Evolutionary conservation across 2,329 filamentous ascomycete species (phyloP).

Genomic region (Colletotrichum sp.): DNA sequence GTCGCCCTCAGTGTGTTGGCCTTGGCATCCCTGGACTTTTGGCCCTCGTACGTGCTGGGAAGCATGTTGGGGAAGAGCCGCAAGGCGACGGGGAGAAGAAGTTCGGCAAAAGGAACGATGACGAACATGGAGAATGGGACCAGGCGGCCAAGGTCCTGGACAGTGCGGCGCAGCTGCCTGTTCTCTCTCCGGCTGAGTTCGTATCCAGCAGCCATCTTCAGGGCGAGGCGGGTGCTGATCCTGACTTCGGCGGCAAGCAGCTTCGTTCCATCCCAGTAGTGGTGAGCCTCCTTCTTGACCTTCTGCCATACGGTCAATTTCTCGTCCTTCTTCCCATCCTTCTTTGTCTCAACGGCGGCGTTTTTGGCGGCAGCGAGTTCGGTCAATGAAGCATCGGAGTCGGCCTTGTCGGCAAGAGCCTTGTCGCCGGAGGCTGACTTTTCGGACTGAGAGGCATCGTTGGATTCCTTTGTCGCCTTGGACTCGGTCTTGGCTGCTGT

Average conservation of each 20-base stretch:
- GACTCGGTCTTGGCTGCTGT: constrained; percentile 39
- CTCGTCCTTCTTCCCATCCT: constrained; percentile 73
- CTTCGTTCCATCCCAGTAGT: constrained; percentile 99
- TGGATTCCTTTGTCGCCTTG: constrained; percentile 32
- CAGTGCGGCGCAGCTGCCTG: constrained; percentile 89
- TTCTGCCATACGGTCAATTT: constrained; percentile 90
- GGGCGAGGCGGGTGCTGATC: constrained; percentile 87
- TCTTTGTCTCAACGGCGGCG: constrained; percentile 64
- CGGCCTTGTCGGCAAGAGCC: constrained; percentile 34
- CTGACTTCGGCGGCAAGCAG: constrained; percentile 88
- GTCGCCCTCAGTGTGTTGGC: constrained; percentile 81
- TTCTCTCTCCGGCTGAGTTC: constrained; percentile 94
- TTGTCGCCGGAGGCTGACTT: constrained; percentile 32
- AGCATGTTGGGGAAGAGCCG: constrained; percentile 97
- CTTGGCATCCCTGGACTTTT: constrained; percentile 90
- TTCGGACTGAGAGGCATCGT: constrained; percentile 10
- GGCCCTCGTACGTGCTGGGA: constrained; percentile 94
- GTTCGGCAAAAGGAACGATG: constrained; percentile 94
- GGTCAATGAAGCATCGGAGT: constrained; percentile 52
- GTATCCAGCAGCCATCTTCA: constrained; percentile 98
- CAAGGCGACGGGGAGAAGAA: constrained; percentile 88
- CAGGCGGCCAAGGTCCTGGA: constrained; percentile 89
- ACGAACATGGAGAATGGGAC: constrained; percentile 97
- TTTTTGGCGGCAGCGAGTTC: constrained; percentile 71
- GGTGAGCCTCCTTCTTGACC: constrained; percentile 89